Base-by-base conservation (phyloP, 257 asterid genomes). In the Penstemon barbatus region DNA sequence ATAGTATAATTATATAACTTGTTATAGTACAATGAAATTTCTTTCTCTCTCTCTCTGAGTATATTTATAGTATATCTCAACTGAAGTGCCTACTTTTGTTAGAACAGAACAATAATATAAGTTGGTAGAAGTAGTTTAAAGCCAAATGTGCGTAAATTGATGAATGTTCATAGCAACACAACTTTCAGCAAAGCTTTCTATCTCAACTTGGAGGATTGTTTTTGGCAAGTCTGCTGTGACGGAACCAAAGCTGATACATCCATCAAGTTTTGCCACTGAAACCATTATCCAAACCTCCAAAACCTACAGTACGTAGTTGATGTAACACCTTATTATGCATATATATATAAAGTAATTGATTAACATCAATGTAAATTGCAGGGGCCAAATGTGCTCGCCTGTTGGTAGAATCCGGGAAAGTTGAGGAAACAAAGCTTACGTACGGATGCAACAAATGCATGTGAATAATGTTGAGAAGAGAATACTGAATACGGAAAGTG, bases 321-420 rank as follows among this genome's bases (percentile, higher is more conserved):
- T 25, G 33, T 25, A 25, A 25, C 33, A 25, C n/a, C n/a, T n/a
- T n/a, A n/a, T n/a, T n/a, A n/a, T n/a, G n/a, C 33, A 0, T 25
- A 25, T 25, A 1, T 1, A 25, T 25, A 25, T 25, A 25, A 25
- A 25, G 33, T 25, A 25, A 25, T 25, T 25, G 33, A 25, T 25
- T 25, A 25, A 1, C 33, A 25, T 25, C 33, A 25, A 25, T 78
- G 62, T 69, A 56, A 41, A 60, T 46, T 75, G 11, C 85, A 94
- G 99, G 81, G 99, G 99, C 55, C 80, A 85, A 85, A 87, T 94
- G 97, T 95, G 97, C 44, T 83, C 82, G 59, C 53, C 52, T 40
- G 80, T 49, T 53, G n/a, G 70, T 78, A 77, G 80, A 84, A 71
- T 78, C 82, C 67, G 86, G 77, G 51, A 72, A 80, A 43, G 76